Evolutionary conservation across 495 filamentous ascomycete genomes (phyloP), one percentile per base, ranked within the genome.

Genomic region (Trichodelitschia bisporula): DNA sequence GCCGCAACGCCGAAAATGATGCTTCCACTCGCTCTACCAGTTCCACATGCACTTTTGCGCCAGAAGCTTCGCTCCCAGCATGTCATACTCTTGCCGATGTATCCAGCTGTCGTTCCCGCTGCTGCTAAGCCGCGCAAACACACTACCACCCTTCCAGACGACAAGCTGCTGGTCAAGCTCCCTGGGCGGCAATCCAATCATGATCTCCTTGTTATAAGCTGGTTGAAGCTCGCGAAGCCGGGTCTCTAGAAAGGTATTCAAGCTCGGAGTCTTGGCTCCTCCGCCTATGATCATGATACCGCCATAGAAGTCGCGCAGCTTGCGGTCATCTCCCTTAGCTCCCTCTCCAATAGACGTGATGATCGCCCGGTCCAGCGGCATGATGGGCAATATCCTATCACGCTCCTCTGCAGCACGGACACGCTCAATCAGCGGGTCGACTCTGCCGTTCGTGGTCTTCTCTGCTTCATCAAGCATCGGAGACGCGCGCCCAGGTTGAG

Each of bases 221-320:
- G 78, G 77, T 18, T 73, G 59, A 17, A 68, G 56, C 28, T 50
- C 48, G 39, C 74, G 69, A 29, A 97, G 57, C 36, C 64, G 64
- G 45, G 84, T 76, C 53, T 95, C 83, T 3, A 97, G 57, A 40
- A 69, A 74, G 2, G 65, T 47, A 23, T 71, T 66, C 40, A 97
- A 73, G 6, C 72, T 65, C 1, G 66, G 66, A 0, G 73, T 72
- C 58, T 83, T 70, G 30, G 74, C 71, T 4, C 79, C 89, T 14
- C 86, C 86, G 28, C 86, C 86, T 29, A 93, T 66, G 2, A 93
- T 67, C 80, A 97, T 93, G 56, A 97, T 90, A 21, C 77, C 75
- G 15, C 79, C 79, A 17, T 91, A 58, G 51, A 89, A 80, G 42
- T 97, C 89, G 13, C 76, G 66, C 37, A 83, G 68, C 49, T 86